Percentiles rank a stretch among this genome's conserved stretches.
Conservation (phyloP, 805 yeast species). For the Yamadazyma ubonensis region DNA sequence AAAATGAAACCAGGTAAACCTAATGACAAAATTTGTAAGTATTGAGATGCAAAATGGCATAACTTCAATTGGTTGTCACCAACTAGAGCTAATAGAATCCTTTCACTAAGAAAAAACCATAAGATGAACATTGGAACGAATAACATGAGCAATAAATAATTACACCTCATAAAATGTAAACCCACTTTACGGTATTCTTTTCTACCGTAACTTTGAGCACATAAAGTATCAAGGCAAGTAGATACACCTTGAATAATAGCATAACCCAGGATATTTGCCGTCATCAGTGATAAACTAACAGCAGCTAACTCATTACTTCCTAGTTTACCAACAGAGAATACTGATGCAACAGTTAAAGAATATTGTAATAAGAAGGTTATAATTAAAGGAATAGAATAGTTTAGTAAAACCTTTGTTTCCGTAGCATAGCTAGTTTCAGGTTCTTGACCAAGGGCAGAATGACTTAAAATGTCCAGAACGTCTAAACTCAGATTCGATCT, state of each 20-base stretch:
- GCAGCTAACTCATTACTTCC: constrained; percentile 75
- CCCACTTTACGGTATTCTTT: constrained; percentile 66
- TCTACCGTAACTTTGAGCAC: constrained; percentile 78
- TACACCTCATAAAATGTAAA: constrained; percentile 64
- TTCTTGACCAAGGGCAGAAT: constrained; percentile 29
- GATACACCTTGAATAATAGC: constrained; percentile 76
- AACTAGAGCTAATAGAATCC: constrained; percentile 37
- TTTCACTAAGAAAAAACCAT: constrained; percentile 61
- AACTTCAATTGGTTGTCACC: constrained; percentile 25
- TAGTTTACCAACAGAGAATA: constrained; percentile 72
- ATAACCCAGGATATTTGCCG: constrained; percentile 73
- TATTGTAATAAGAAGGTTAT: constrained; percentile 69
- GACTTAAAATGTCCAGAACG: constrained; percentile 11
- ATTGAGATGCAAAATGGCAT: constrained; percentile 52
- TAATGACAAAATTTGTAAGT: constrained; percentile 52
- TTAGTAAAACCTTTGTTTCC: constrained; percentile 39
- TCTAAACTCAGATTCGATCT: constrained; percentile 17
- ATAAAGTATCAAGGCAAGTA: constrained; percentile 74
- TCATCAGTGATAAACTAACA: constrained; percentile 72
- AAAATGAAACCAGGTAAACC: constrained; percentile 75
- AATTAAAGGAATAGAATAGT: constrained; percentile 56
- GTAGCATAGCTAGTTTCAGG: constrained; percentile 41
- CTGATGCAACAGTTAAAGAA: constrained; percentile 72
- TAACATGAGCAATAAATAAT: constrained; percentile 49
- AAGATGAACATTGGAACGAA: constrained; percentile 54